Evolutionary conservation across 768 basidiomycete species (phyloP), one percentile per base, ranked within the genome.

Genomic region (Tricholoma saponaceum): DNA sequence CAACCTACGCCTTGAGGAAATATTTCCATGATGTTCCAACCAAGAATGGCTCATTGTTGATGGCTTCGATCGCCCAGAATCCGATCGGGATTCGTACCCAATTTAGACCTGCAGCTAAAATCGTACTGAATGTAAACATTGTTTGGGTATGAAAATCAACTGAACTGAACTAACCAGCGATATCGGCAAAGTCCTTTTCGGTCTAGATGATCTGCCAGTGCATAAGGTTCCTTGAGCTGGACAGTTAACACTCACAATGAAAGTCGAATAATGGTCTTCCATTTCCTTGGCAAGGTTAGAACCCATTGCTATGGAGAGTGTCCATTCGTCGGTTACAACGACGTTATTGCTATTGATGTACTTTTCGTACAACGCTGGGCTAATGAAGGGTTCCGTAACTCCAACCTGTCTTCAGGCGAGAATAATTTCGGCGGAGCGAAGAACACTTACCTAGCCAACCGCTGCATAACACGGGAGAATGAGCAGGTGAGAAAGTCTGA

Each of bases 41-140:
- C 12, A 94, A 72, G 72, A 86, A 95, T 5, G 93, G 92, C 68
- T 95, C 92, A 25, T 81, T 82, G 22, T 75, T 71, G 77, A 84
- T 84, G 12, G 82, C 85, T 61, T 91, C 88, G 63, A 95, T 85
- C 6, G 89, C 89, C 93, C 93, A 96, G 73, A 84, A 95, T 2
- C 88, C 83, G 43, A 95, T 79, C 1, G 92, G 90, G 44, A 95
- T 72, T 2, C 92, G 82, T 47, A 95, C 72, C 80, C 87, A 95
- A 73, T 92, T 94, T 51, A 95, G 73, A 3, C 93, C 94, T 26
- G 91, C 92, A 53, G 56, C 62, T 62, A 47, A 61, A 58, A 81
- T 81, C 67, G 77, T 86, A 73, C 75, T 83, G 92, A 93, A 96
- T 13, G 83, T 80, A 22, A 81, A 73, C n/a, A 95, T 26, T 25